A percentile compares a stretch with the other conserved stretches of the same genome.
Evolutionary conservation across 257 asterid genomes (phyloP).

Genomic region (Voacanga thouarsii): DNA sequence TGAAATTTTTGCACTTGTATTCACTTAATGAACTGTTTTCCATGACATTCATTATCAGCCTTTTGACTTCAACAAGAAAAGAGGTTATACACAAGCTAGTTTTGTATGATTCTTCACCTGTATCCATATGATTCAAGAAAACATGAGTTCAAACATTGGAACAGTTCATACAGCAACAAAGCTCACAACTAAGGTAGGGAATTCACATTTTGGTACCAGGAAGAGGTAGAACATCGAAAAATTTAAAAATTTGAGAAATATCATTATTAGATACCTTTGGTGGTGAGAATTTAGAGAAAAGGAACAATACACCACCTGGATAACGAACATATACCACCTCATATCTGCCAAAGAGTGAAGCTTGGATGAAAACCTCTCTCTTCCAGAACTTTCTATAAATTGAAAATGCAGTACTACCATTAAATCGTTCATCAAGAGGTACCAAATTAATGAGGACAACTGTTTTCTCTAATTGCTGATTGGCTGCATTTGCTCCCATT

Average conservation of each 20-base stretch:
- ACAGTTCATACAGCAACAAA: not conserved
- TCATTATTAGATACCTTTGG: not conserved
- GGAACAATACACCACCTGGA: constrained; percentile 55
- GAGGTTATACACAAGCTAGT: not conserved
- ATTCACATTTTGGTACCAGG: not conserved
- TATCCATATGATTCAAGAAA: not conserved
- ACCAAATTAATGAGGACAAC: constrained; percentile 65
- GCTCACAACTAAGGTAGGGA: not conserved
- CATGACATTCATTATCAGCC: constrained; percentile 3
- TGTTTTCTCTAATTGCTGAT: constrained; percentile 63
- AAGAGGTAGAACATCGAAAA: not conserved
- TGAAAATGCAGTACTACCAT: constrained; percentile 43
- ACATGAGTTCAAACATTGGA: not conserved
- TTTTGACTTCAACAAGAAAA: not conserved
- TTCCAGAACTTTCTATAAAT: constrained; percentile 76
- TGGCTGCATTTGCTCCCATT: constrained; percentile 84
- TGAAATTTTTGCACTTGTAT: not conserved
- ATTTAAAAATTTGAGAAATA: not conserved
- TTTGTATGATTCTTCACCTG: not conserved
- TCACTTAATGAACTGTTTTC: not conserved
- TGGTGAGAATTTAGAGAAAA: not conserved
- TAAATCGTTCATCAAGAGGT: constrained; percentile 52
- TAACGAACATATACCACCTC: constrained; percentile 69
- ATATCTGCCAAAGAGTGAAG: constrained; percentile 62
- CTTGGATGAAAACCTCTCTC: constrained; percentile 42